These are phyloP conservation scores for Closterium sp. DNA, from an alignment of 139 green algal genomes.

Conservation along the genomic window DNA sequence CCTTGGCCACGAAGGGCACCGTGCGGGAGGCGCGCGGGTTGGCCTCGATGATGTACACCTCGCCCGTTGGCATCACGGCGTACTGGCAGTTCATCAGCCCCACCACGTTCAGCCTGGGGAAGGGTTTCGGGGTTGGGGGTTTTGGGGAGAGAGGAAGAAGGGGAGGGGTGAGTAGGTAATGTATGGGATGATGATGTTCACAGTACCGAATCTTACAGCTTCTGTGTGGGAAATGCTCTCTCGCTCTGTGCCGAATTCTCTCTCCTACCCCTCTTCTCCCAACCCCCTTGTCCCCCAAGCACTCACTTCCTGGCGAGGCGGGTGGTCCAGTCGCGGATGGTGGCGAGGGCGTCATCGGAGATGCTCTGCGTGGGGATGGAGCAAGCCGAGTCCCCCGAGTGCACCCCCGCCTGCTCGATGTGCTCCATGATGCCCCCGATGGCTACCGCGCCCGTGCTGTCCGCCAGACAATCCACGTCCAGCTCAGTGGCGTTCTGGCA, in stretches of 20 bases:
- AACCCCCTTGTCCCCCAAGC: too few relatives aligned
- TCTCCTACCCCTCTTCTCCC: too few relatives aligned
- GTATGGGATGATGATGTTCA: too few relatives aligned
- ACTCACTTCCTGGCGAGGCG: conserved; percentile 59
- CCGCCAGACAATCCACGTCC: conserved; percentile 92
- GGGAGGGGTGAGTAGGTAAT: neutral
- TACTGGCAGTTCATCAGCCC: conserved; percentile 99
- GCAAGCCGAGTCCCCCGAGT: conserved; percentile 95
- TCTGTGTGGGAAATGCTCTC: too few relatives aligned
- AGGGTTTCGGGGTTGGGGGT: too few relatives aligned
- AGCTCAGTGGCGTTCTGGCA: conserved; percentile 83
- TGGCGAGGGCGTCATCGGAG: conserved; percentile 66
- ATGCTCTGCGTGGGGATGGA: conserved; percentile 88
- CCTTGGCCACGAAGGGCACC: conserved; percentile 98
- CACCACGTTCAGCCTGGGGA: conserved; percentile 79
- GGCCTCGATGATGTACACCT: conserved; percentile 97
- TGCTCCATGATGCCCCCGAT: conserved; percentile 99
- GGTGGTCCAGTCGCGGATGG: conserved; percentile 85
- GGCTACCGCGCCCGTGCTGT: conserved; percentile 88
- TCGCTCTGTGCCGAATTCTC: too few relatives aligned
- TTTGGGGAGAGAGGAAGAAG: neutral
- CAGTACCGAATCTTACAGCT: too few relatives aligned
- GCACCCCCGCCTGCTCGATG: conserved; percentile 95
- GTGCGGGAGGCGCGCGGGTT: conserved; percentile 95
- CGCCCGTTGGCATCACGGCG: conserved; percentile 77